Conservation (phyloP, 2,329 filamentous ascomycete species). For the Nothopassalora personata region DNA sequence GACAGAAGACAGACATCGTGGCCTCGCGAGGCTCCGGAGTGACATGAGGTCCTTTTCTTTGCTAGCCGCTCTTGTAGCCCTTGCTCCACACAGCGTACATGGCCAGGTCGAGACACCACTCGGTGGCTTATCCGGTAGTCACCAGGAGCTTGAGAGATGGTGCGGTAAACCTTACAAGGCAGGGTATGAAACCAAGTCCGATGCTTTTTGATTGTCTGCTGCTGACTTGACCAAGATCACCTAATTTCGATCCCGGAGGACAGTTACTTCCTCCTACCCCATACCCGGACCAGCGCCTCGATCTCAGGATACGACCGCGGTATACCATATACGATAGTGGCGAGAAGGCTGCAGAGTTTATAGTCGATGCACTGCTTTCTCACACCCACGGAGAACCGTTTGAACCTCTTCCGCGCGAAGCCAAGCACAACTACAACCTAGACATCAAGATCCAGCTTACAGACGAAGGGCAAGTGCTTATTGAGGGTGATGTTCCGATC, state of each 20-base stretch:
- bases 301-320: conserved; percentile 43
- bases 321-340: conserved; percentile 45
- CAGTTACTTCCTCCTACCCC: conserved; percentile 38
- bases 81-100: neutral
- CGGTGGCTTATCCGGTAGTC: conserved; percentile 22
- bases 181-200: conserved; percentile 6
- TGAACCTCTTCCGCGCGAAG: conserved; percentile 3
- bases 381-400: conserved; percentile 36
- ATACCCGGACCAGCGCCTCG: conserved; percentile 36
- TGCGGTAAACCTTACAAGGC: conserved; percentile 45
- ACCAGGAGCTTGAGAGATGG: conserved; percentile 43
- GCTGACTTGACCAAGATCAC: conserved; percentile 32
- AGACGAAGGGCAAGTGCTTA: conserved; percentile 11
- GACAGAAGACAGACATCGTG: neutral
- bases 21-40: neutral
- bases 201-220: neutral
- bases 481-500: conserved; percentile 28
- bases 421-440: conserved; percentile 2
- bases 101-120: conserved; percentile 10
- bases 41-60: neutral
- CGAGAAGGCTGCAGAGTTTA: conserved; percentile 37
- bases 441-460: conserved; percentile 16
- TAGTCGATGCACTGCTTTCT: conserved; percentile 41
- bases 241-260: conserved; percentile 46
- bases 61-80: neutral